Evolutionary conservation across 179 eudicot species (phyloP).

Genomic region (Vitellaria paradoxa): DNA sequence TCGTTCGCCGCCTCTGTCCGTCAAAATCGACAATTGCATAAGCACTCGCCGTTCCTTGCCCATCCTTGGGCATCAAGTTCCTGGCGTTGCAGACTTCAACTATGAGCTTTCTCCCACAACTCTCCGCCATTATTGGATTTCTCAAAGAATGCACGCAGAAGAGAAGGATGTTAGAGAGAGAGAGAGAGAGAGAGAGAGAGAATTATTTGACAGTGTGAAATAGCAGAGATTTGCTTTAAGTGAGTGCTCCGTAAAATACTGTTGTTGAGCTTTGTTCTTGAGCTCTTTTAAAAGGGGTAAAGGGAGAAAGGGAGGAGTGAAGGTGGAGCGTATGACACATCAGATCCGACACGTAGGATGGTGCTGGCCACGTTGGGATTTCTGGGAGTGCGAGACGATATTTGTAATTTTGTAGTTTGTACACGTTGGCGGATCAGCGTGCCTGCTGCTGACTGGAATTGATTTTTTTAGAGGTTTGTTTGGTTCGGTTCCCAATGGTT

Average conservation of each 20-base stretch:
- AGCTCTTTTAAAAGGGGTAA: not conserved
- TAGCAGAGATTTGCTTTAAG: too few species aligned
- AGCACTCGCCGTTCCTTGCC: constrained; percentile 85
- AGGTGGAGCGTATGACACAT: constrained; percentile 13
- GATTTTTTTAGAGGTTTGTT: too few species aligned
- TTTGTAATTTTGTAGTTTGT: not conserved
- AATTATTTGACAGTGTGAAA: too few species aligned
- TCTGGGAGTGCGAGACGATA: not conserved
- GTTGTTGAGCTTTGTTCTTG: not conserved
- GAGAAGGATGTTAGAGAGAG: not conserved
- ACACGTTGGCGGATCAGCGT: not conserved
- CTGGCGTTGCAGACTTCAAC: constrained; percentile 76
- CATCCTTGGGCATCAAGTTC: constrained; percentile 93
- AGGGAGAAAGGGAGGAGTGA: not conserved
- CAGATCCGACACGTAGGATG: constrained; percentile 8
- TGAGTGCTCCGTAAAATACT: too few species aligned
- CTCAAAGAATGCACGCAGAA: not conserved
- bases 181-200: not conserved
- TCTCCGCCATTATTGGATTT: constrained; percentile 36
- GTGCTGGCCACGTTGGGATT: constrained; percentile 4
- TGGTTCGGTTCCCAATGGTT: not conserved
- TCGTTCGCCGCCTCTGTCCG: constrained; percentile 77
- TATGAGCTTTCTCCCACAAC: constrained; percentile 41
- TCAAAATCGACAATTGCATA: constrained; percentile 72
- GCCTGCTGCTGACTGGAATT: not conserved